These are phyloP conservation scores for Komagataella phaffii DNA, from an alignment of 805 yeast genomes.

Conservation along the genomic window DNA sequence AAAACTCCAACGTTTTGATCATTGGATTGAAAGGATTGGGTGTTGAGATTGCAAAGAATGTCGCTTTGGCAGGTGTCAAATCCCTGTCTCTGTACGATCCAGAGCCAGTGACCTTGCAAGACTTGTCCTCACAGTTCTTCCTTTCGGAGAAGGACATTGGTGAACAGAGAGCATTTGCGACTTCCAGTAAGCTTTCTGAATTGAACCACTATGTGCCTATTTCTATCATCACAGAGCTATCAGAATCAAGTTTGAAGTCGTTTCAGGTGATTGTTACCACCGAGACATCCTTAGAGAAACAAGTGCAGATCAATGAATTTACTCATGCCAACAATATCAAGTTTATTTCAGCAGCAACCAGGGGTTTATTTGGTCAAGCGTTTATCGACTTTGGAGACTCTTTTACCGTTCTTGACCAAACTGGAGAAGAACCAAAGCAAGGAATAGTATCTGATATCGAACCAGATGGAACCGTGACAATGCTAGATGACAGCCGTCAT, in stretches of 20 bases:
- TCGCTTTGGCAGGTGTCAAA: conserved; percentile 95
- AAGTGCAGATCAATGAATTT: conserved; percentile 57
- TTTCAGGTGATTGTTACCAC: conserved; percentile 85
- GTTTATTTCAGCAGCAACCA: conserved; percentile 68
- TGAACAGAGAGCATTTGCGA: conserved; percentile 56
- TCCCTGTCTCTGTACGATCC: conserved; percentile 82
- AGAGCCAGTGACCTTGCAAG: conserved; percentile 45
- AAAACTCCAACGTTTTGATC: conserved; percentile 79
- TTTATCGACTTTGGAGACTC: conserved; percentile 84
- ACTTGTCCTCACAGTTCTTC: conserved; percentile 85
- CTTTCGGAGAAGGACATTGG: conserved; percentile 64
- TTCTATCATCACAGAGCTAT: conserved; percentile 42
- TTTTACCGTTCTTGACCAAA: conserved; percentile 70
- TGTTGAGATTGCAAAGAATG: conserved; percentile 91
- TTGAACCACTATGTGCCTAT: conserved; percentile 87
- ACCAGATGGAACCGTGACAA: conserved; percentile 80
- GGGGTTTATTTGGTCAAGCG: conserved; percentile 79
- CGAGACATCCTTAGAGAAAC: conserved; percentile 57
- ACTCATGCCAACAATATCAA: conserved; percentile 66
- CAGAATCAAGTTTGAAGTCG: conserved; percentile 35
- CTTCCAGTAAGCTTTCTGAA: conserved; percentile 60
- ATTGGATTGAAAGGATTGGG: conserved; percentile 91
- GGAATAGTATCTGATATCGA: conserved; percentile 91
- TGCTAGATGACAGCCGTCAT: conserved; percentile 85
- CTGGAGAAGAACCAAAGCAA: conserved; percentile 83